phyloP scores from a whole-genome alignment of 371 early-diverging fungal genomes.

The Lichtheimia ornata region DNA sequence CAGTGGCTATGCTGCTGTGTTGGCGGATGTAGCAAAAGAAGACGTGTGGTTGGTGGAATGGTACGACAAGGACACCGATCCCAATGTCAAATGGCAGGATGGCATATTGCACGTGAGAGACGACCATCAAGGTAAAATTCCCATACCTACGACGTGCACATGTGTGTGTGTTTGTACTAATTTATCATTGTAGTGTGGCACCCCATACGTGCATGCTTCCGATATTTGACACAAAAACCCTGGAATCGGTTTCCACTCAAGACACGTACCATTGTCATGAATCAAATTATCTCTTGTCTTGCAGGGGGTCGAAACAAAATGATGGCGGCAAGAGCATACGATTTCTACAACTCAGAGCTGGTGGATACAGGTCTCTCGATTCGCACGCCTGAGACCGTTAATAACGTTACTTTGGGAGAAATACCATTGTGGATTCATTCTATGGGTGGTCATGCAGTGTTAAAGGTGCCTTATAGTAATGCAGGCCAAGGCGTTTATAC shows the following conservation, averaged over 20 bases:
- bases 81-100: constrained; percentile 84
- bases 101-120: constrained; percentile 79
- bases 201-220: constrained; percentile 88
- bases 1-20: constrained; percentile 85
- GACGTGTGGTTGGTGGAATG: constrained; percentile 87
- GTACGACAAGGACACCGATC: constrained; percentile 75
- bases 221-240: constrained; percentile 92
- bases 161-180: no score
- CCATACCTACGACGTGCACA: not conserved
- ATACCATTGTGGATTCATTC: constrained; percentile 86
- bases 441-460: constrained; percentile 91
- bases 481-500: constrained; percentile 95
- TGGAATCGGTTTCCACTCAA: constrained; percentile 90
- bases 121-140: constrained; percentile 50
- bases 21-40: constrained; percentile 86
- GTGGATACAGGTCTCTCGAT: constrained; percentile 71
- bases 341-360: constrained; percentile 85
- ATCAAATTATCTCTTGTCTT: constrained; percentile 86
- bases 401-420: constrained; percentile 84
- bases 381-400: constrained; percentile 90
- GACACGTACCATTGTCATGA: constrained; percentile 84
- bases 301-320: constrained; percentile 95
- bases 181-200: constrained; percentile 65
- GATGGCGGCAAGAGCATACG: constrained; percentile 95
- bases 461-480: constrained; percentile 93